phyloP scores from a whole-genome alignment of 208 protist genomes.

The Trypanosoma caninum region DNA sequence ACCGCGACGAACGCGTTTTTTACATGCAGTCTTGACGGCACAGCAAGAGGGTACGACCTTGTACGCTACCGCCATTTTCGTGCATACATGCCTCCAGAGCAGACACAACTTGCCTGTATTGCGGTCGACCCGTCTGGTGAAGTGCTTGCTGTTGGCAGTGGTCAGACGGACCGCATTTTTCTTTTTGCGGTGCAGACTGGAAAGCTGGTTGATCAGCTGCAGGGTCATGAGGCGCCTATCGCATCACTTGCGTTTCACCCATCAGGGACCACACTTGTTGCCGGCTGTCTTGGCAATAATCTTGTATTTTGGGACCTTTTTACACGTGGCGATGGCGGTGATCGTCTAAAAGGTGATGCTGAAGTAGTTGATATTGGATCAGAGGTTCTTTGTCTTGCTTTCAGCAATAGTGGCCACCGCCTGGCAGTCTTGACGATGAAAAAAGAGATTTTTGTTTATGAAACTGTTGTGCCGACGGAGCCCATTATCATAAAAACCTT shows the following conservation, averaged over 20 bases:
- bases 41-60: conserved; percentile 89
- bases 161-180: conserved; percentile 76
- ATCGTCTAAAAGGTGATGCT: conserved; percentile 80
- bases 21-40: conserved; percentile 90
- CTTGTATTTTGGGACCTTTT: conserved; percentile 92
- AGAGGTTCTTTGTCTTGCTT: conserved; percentile 82
- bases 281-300: conserved; percentile 86
- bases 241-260: conserved; percentile 87
- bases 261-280: conserved; percentile 78
- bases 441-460: conserved; percentile 86
- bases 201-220: conserved; percentile 82
- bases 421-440: conserved; percentile 84
- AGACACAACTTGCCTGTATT: conserved; percentile 88
- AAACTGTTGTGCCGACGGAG: conserved; percentile 76
- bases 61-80: conserved; percentile 90
- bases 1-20: conserved; percentile 88
- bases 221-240: conserved; percentile 89
- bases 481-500: conserved; percentile 87
- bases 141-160: conserved; percentile 83
- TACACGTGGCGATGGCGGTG: conserved; percentile 74
- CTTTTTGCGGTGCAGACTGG: conserved; percentile 93
- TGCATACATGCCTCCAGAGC: conserved; percentile 73
- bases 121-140: conserved; percentile 92
- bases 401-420: conserved; percentile 77
- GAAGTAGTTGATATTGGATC: conserved; percentile 80